Conservation (phyloP, 345 rosid species). For the Eucalyptus cloeziana region DNA sequence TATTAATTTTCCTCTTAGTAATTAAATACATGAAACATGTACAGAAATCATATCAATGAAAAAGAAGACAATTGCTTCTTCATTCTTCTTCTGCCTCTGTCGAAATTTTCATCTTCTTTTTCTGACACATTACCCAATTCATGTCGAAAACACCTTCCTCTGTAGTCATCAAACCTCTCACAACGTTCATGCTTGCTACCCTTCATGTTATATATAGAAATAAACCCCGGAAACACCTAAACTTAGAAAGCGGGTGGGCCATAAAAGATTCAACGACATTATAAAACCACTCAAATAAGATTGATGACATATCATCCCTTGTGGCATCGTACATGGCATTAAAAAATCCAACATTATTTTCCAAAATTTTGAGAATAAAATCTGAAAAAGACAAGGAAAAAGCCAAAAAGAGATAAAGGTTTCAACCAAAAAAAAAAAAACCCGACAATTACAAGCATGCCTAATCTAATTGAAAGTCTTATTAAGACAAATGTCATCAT, state of each 20-base stretch:
- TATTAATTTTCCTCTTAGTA: too few relatives aligned
- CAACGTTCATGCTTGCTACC: background rate
- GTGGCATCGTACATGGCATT: background rate
- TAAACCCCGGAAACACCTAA: background rate
- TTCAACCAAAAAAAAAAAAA: background rate
- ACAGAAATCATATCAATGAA: too few relatives aligned
- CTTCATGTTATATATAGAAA: background rate
- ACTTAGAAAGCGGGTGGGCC: too few relatives aligned
- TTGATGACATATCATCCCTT: background rate
- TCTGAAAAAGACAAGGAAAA: background rate
- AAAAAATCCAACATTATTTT: background rate
- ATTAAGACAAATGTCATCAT: background rate
- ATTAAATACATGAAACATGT: too few relatives aligned
- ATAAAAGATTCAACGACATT: too few relatives aligned
- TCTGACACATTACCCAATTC: background rate
- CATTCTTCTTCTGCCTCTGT: too few relatives aligned
- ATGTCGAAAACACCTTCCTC: background rate
- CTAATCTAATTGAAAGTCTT: background rate
- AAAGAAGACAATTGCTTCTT: too few relatives aligned
- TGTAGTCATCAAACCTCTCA: background rate
- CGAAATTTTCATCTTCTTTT: too few relatives aligned
- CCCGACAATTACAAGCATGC: background rate
- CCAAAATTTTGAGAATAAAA: background rate
- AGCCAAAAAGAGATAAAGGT: background rate
- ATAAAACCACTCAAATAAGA: background rate